phyloP scores from a whole-genome alignment of 2,329 filamentous ascomycete genomes.

The Hypoxylon sp. region DNA sequence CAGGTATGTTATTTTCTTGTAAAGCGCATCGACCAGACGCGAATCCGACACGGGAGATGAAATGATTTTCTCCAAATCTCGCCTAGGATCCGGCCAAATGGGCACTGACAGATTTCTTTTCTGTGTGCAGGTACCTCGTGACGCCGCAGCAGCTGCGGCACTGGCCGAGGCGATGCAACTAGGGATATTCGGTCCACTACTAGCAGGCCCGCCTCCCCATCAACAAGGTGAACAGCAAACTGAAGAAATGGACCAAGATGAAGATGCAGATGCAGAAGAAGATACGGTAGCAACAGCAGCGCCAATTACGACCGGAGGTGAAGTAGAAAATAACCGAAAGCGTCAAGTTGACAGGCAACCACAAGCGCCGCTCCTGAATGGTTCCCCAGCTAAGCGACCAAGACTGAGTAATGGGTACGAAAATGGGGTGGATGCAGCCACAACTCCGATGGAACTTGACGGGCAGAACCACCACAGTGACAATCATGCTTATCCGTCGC shows the following conservation, averaged over 20 bases:
- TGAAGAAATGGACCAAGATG: slow-evolving; percentile 55
- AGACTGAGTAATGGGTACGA: slow-evolving; percentile 75
- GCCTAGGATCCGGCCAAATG: slow-evolving; percentile 51
- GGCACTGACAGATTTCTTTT: slow-evolving; percentile 58
- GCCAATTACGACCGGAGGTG: slow-evolving; percentile 54
- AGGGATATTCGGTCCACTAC: slow-evolving; percentile 71
- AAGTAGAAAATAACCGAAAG: slow-evolving; percentile 65
- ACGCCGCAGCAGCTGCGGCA: slow-evolving; percentile 60
- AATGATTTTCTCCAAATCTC: slow-evolving; percentile 48
- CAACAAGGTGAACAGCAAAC: slow-evolving; percentile 50
- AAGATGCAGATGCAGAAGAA: slow-evolving; percentile 50
- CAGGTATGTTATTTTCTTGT: slow-evolving; percentile 60
- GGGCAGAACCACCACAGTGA: slow-evolving; percentile 59
- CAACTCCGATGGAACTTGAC: slow-evolving; percentile 74
- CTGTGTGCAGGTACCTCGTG: slow-evolving; percentile 64
- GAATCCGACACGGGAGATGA: slow-evolving; percentile 44
- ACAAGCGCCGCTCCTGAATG: slow-evolving; percentile 65
- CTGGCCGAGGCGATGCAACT: slow-evolving; percentile 63
- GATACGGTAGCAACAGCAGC: slow-evolving; percentile 40
- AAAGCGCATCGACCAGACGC: slow-evolving; percentile 47
- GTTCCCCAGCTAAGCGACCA: slow-evolving; percentile 71
- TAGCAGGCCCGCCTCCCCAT: slow-evolving; percentile 60
- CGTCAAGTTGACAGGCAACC: slow-evolving; percentile 63
- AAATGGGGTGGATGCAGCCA: slow-evolving; percentile 66
- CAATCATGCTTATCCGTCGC: slow-evolving; percentile 75